Conservation (phyloP, 352 stramenopile species). For the Phytophthora brassicae region DNA sequence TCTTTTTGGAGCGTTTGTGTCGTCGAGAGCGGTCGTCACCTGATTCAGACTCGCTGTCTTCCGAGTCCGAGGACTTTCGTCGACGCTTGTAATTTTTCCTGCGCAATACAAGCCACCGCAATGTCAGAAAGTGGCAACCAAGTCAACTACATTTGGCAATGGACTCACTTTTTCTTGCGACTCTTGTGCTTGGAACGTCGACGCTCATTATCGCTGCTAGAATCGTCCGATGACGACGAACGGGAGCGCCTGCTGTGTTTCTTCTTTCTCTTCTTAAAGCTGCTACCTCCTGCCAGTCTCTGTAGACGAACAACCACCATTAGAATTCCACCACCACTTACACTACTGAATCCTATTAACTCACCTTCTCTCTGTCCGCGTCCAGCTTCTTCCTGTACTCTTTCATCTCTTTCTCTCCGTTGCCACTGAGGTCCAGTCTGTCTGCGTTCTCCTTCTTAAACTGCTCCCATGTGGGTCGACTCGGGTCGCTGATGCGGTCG, state of each 20-base stretch:
- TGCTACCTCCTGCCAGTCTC: slow-evolving; percentile 62
- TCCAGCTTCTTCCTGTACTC: slow-evolving; percentile 94
- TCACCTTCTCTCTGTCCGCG: slow-evolving; percentile 84
- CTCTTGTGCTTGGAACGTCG: slow-evolving; percentile 60
- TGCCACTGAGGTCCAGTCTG: slow-evolving; percentile 88
- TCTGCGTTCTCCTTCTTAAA: slow-evolving; percentile 97
- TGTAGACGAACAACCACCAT: slow-evolving; percentile 16
- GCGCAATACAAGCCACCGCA: slow-evolving; percentile 22
- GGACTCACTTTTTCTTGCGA: slow-evolving; percentile 73
- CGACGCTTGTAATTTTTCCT: slow-evolving; percentile 68
- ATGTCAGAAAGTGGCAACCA: slow-evolving; percentile 13
- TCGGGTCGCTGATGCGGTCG: slow-evolving; percentile 92
- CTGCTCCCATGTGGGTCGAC: slow-evolving; percentile 95
- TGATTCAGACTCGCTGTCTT: slow-evolving; percentile 34
- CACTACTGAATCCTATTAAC: background rate
- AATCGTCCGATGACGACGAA: slow-evolving; percentile 51
- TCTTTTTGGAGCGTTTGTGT: slow-evolving; percentile 41
- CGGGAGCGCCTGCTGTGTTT: slow-evolving; percentile 67
- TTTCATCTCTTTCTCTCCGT: slow-evolving; percentile 93
- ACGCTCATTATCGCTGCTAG: slow-evolving; percentile 53
- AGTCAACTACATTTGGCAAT: background rate
- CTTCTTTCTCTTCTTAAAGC: slow-evolving; percentile 86
- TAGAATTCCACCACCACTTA: background rate
- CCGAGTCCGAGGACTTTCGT: slow-evolving; percentile 50
- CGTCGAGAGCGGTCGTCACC: slow-evolving; percentile 36